Evolutionary conservation across 805 yeast genomes (phyloP), one percentile per base, ranked within the genome.

Genomic region (Saccharomycopsis selenospora): DNA sequence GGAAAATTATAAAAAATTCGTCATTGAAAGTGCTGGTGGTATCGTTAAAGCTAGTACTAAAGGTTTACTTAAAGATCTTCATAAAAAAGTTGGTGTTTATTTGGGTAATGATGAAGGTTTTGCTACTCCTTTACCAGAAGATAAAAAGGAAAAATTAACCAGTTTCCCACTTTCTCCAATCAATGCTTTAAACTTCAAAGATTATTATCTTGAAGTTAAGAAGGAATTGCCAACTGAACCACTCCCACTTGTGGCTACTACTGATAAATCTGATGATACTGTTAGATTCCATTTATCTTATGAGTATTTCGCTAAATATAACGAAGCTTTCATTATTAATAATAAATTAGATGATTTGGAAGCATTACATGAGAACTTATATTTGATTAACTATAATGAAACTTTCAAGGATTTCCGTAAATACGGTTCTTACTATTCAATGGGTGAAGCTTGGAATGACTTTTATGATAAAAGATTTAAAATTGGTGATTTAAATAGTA

Each of bases 81-180:
- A 64, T 53, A 71, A 71, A 54, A 63, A 65, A 13, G 75, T 82
- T 51, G 93, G 93, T 28, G 67, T 80, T 23, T 63, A 63, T 11
- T 75, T 91, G 54, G 75, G 75, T n/a, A 66, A 67, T 8, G 95
- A 91, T 47, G 98, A 91, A 69, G 98, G 98, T 25, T 91, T 71
- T 66, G 74, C 76, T 57, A 79, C 86, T 48, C 84, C 77, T 40
- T 59, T 70, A 45, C 69, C 61, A 42, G 59, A 66, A 27, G 67
- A 74, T 53, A 63, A 56, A 20, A 20, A 13, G 11, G 23, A 30
- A 7, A 26, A 44, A 25, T 20, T 40, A 3, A 18, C 11, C 14
- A 24, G 40, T 18, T 47, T 38, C 26, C 49, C 55, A 25, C 46
- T 52, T 22, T 28, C 46, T 14, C 13, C 51, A 13, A 56, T 61